Conservation (phyloP, 2,329 filamentous ascomycete genomes). For the Pseudogymnoascus sp. region DNA sequence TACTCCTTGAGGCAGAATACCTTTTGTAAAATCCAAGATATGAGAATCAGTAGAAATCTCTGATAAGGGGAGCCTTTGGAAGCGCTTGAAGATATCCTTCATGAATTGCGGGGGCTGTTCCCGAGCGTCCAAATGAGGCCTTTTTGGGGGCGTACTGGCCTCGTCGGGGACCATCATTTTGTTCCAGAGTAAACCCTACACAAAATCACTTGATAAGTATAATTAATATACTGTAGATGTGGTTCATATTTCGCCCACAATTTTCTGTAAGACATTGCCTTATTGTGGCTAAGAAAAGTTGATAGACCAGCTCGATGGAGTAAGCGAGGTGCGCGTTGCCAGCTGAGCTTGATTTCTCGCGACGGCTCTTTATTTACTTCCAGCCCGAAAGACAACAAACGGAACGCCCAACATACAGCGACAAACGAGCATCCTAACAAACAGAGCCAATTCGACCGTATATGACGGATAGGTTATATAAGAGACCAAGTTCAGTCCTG, state of each 20-base stretch:
- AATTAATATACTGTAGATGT: not conserved
- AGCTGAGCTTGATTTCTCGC: slow-evolving; percentile 7
- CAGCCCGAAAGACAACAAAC: slow-evolving; percentile 8
- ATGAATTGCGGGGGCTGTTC: slow-evolving; percentile 68
- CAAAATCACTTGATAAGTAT: not conserved
- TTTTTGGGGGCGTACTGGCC: not conserved
- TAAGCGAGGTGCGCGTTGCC: slow-evolving; percentile 7
- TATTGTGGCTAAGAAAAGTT: not conserved
- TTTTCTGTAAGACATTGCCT: not conserved
- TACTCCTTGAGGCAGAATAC: slow-evolving; percentile 12
- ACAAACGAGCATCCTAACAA: slow-evolving; percentile 1
- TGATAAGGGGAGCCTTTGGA: slow-evolving; percentile 52
- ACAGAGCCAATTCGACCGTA: not conserved
- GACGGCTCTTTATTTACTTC: slow-evolving; percentile 8
- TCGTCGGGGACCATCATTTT: not conserved
- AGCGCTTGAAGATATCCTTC: slow-evolving; percentile 67
- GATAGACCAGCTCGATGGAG: not conserved
- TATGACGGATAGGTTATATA: not conserved
- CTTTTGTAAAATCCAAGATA: slow-evolving; percentile 46
- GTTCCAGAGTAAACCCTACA: not conserved
- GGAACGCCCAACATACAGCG: not conserved
- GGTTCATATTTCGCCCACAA: not conserved
- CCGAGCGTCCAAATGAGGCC: slow-evolving; percentile 58
- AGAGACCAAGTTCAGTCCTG: not conserved
- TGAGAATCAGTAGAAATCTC: slow-evolving; percentile 46